Conservation (phyloP, 805 yeast genomes). For the Candida berthetii region DNA sequence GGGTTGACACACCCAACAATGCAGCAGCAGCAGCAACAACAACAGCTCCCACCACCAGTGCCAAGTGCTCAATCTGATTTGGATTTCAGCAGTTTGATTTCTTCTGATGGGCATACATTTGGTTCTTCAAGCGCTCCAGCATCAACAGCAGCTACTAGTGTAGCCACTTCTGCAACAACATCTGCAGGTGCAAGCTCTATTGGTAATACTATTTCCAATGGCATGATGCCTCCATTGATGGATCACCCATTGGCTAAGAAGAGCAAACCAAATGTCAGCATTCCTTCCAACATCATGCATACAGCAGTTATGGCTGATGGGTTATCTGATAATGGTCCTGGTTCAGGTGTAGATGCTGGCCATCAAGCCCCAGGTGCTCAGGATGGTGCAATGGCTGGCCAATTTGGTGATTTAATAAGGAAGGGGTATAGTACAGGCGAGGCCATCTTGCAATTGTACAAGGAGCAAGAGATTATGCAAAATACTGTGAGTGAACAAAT, state of each 20-base stretch:
- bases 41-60: constrained; percentile 4
- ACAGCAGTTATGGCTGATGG: not conserved
- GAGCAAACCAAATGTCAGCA: not conserved
- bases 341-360: not conserved
- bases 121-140: not conserved
- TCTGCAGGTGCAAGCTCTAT: not conserved
- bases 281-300: not conserved
- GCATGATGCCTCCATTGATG: not conserved
- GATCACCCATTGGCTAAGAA: not conserved
- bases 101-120: not conserved
- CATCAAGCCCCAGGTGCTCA: constrained; percentile 2
- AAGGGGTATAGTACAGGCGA: constrained; percentile 11
- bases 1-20: not conserved
- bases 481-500: constrained; percentile 13
- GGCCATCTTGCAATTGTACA: constrained; percentile 14
- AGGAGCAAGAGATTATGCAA: constrained; percentile 16
- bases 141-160: not conserved
- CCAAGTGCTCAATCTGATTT: not conserved
- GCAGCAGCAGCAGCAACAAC: constrained; percentile 2
- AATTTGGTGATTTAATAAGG: not conserved
- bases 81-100: not conserved
- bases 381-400: not conserved
- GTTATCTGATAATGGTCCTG: not conserved
- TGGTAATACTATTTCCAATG: too few species aligned
- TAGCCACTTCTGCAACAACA: too few species aligned